Conservation (phyloP, 495 filamentous ascomycete genomes). For the Pyrenopolyporus hunteri region DNA sequence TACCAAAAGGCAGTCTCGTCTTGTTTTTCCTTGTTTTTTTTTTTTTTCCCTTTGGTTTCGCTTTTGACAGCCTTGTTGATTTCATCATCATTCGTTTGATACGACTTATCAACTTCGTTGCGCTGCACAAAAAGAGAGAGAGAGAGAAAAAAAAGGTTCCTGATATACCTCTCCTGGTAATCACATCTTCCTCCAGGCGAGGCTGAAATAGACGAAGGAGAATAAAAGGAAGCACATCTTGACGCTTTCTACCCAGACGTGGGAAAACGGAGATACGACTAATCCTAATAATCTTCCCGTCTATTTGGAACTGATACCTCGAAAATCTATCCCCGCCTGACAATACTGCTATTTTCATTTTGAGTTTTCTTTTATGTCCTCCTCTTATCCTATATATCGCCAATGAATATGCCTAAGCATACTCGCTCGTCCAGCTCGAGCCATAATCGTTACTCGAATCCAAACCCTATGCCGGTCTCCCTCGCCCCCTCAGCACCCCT, state of each 20-base stretch:
- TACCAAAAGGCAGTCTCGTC: slow-evolving; percentile 32
- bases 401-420: slow-evolving; percentile 47
- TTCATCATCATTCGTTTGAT: slow-evolving; percentile 54
- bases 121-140: too few species aligned
- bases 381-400: neutral
- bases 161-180: slow-evolving; percentile 10
- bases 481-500: slow-evolving; percentile 42
- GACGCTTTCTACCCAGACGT: slow-evolving; percentile 3
- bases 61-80: slow-evolving; percentile 39
- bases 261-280: slow-evolving; percentile 23
- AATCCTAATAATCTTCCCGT: slow-evolving; percentile 31
- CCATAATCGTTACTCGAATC: slow-evolving; percentile 43
- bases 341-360: neutral
- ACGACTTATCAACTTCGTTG: slow-evolving; percentile 43
- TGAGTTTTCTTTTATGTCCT: slow-evolving; percentile 13
- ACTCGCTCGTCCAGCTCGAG: slow-evolving; percentile 43
- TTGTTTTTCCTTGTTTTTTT: slow-evolving; percentile 30
- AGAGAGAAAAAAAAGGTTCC: too few species aligned
- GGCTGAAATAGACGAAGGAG: slow-evolving; percentile 25
- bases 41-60: slow-evolving; percentile 30
- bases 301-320: slow-evolving; percentile 3
- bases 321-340: neutral
- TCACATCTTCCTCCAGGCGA: slow-evolving; percentile 34
- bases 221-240: slow-evolving; percentile 9
- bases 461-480: slow-evolving; percentile 39